These are phyloP conservation scores for Diaporthe sp. DNA, from an alignment of 2,329 filamentous ascomycete species.

Conservation along the genomic window DNA sequence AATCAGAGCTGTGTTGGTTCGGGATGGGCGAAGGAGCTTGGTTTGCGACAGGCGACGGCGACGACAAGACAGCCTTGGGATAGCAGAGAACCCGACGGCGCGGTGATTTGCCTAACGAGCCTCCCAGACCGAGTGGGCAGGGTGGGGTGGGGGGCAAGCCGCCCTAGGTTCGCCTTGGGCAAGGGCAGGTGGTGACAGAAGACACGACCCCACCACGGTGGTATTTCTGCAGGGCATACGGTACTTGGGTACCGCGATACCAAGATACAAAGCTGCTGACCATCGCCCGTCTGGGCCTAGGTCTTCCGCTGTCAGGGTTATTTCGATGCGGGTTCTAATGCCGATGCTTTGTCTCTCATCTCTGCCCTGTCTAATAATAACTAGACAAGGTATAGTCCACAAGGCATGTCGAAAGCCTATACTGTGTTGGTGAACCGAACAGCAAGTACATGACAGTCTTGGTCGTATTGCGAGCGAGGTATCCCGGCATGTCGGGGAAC, in stretches of 20 bases:
- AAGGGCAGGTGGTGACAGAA: slow-evolving; percentile 6
- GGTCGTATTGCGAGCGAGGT: background rate
- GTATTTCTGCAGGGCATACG: slow-evolving; percentile 22
- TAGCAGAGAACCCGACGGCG: slow-evolving; percentile 30
- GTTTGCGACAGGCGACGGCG: slow-evolving; percentile 14
- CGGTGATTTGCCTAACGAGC: slow-evolving; percentile 30
- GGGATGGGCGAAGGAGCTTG: slow-evolving; percentile 3
- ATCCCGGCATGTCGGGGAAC: background rate
- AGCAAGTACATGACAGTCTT: background rate
- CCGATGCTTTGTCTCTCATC: slow-evolving; percentile 2
- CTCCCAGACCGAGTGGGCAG: slow-evolving; percentile 27
- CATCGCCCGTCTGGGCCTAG: slow-evolving; percentile 11
- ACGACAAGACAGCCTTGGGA: slow-evolving; percentile 26
- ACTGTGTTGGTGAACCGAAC: background rate
- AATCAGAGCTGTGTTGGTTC: background rate
- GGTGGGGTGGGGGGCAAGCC: slow-evolving; percentile 17
- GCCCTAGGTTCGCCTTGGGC: background rate
- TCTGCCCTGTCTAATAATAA: slow-evolving; percentile 23
- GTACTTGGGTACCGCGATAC: slow-evolving; percentile 12
- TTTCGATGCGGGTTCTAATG: background rate
- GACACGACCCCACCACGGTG: slow-evolving; percentile 20
- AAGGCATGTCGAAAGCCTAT: background rate
- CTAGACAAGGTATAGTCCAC: background rate
- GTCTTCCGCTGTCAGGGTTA: slow-evolving; percentile 7
- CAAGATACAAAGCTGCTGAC: background rate